These are phyloP conservation scores for Aspergillus pseudonomiae DNA, from an alignment of 2,329 filamentous ascomycete genomes.

Conservation along the genomic window DNA sequence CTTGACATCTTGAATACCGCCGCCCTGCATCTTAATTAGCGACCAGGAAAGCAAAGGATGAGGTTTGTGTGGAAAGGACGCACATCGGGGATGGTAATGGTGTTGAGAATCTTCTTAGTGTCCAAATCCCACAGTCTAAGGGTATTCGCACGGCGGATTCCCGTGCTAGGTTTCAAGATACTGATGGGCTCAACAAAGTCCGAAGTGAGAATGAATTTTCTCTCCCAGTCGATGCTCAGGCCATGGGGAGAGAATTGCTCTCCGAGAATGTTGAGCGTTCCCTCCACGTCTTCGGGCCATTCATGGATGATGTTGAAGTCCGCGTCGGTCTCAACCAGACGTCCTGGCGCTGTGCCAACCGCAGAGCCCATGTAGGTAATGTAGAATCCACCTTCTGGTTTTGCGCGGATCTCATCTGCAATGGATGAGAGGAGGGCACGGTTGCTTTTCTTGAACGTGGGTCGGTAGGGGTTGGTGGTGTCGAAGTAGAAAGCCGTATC, in stretches of 20 bases:
- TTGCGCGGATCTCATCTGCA: constrained; percentile 64
- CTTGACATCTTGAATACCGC: constrained; percentile 52
- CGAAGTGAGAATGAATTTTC: constrained; percentile 62
- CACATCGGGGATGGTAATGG: background rate
- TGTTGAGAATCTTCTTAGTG: background rate
- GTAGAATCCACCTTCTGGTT: constrained; percentile 64
- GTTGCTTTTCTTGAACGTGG: constrained; percentile 63
- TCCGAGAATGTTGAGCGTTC: constrained; percentile 59
- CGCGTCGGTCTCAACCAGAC: constrained; percentile 63
- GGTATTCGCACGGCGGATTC: constrained; percentile 59
- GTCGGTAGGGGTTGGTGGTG: constrained; percentile 60
- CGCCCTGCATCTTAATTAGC: background rate
- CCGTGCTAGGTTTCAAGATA: constrained; percentile 61
- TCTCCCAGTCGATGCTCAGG: constrained; percentile 60
- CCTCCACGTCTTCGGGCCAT: constrained; percentile 61
- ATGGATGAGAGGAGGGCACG: constrained; percentile 62
- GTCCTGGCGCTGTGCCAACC: constrained; percentile 60
- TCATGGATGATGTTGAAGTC: constrained; percentile 64
- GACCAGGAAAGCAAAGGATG: background rate
- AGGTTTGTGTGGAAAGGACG: background rate
- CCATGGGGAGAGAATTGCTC: constrained; percentile 66
- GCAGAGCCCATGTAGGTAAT: constrained; percentile 66
- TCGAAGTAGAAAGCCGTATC: constrained; percentile 68
- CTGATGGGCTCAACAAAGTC: constrained; percentile 66
- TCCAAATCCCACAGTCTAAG: constrained; percentile 63